Evolutionary conservation across 345 rosid species (phyloP).

Genomic region (Salix viminalis): DNA sequence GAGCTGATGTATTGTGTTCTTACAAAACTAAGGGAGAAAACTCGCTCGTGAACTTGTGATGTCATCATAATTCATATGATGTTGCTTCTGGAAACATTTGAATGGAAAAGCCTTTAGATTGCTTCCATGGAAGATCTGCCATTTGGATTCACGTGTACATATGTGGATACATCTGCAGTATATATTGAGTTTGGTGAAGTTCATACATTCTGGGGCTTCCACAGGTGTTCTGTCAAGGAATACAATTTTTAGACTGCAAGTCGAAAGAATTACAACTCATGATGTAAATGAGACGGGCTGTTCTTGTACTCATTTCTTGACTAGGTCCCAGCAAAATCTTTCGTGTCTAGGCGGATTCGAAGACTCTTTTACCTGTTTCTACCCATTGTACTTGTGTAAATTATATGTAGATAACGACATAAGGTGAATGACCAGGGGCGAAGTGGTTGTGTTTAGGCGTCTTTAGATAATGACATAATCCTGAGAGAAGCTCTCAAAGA

Average conservation of each 20-base stretch:
- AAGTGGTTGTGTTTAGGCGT: neutral
- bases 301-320: neutral
- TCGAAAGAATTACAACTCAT: neutral
- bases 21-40: neutral
- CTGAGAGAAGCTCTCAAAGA: neutral
- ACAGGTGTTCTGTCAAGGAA: neutral
- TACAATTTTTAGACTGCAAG: neutral
- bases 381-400: neutral
- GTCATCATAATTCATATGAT: neutral
- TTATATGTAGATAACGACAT: neutral
- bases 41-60: constrained; percentile 1
- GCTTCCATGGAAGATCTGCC: neutral
- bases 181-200: neutral
- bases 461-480: neutral
- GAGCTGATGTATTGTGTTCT: constrained; percentile 46
- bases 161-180: neutral
- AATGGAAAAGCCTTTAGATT: neutral
- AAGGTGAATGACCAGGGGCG: neutral
- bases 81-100: neutral
- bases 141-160: constrained; percentile 14
- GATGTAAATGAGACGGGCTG: constrained; percentile 1
- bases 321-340: neutral
- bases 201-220: neutral
- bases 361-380: neutral
- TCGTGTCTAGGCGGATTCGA: neutral